Conservation (phyloP, 192 early-diverging fungal species). For the Umbelopsis vinacea region DNA sequence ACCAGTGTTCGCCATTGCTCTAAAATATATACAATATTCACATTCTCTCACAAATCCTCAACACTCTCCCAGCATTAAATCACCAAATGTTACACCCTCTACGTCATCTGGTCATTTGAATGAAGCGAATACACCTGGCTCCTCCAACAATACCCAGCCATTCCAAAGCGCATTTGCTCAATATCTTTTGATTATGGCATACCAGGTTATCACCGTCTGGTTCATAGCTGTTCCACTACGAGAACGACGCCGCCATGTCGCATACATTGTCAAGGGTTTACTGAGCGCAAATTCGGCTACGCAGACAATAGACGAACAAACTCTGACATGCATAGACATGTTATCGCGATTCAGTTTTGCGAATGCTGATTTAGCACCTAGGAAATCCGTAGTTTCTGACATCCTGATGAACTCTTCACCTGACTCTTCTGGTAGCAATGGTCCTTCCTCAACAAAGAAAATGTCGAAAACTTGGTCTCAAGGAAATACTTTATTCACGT, state of each 20-base stretch:
- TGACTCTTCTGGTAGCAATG: not conserved
- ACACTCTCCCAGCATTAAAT: constrained; percentile 15
- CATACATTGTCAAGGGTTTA: constrained; percentile 79
- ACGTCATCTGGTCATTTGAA: constrained; percentile 16
- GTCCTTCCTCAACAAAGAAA: constrained; percentile 22
- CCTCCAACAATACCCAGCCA: not conserved
- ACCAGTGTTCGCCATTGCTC: constrained; percentile 88
- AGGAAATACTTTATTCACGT: constrained; percentile 84
- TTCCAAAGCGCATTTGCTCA: constrained; percentile 63
- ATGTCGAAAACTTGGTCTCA: constrained; percentile 79
- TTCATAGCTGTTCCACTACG: constrained; percentile 79
- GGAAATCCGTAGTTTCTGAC: constrained; percentile 53
- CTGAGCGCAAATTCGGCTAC: constrained; percentile 62
- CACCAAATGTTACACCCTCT: constrained; percentile 28
- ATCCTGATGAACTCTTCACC: constrained; percentile 50
- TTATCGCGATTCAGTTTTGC: constrained; percentile 83
- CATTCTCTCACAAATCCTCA: constrained; percentile 38
- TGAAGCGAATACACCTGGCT: constrained; percentile 2
- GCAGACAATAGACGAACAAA: constrained; percentile 78
- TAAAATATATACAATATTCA: constrained; percentile 81
- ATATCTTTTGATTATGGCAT: constrained; percentile 91
- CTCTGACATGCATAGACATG: constrained; percentile 95
- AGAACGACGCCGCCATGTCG: constrained; percentile 79
- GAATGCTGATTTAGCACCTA: constrained; percentile 68
- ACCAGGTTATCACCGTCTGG: constrained; percentile 90